phyloP scores from a whole-genome alignment of 1,284 basidiomycete genomes.

The Naganishia albida region DNA sequence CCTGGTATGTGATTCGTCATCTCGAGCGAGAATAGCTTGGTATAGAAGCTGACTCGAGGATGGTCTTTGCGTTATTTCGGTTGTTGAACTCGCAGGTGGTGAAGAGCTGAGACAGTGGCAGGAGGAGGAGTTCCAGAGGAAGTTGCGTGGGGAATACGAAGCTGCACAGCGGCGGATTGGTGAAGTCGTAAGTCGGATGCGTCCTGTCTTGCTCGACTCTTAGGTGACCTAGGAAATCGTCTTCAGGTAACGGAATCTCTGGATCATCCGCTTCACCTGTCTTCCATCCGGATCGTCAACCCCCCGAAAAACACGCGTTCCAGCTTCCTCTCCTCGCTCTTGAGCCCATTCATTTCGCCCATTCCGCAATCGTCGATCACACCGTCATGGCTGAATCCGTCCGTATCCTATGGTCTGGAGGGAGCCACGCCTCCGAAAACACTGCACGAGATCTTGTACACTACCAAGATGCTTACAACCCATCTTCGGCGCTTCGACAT shows the following conservation, averaged over 20 bases:
- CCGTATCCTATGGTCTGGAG: slow-evolving; percentile 43
- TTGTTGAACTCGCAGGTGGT: slow-evolving; percentile 32
- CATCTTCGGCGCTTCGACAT: slow-evolving; percentile 71
- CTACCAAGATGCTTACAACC: slow-evolving; percentile 66
- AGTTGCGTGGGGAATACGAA: slow-evolving; percentile 74
- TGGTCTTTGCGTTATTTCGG: slow-evolving; percentile 12
- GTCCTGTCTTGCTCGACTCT: not conserved
- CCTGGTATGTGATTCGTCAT: slow-evolving; percentile 29
- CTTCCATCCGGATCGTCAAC: slow-evolving; percentile 77
- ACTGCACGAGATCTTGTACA: slow-evolving; percentile 67
- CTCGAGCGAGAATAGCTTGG: not conserved
- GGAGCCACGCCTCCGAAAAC: slow-evolving; percentile 51
- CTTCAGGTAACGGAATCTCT: slow-evolving; percentile 67
- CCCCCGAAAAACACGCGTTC: slow-evolving; percentile 67
- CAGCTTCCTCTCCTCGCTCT: slow-evolving; percentile 75
- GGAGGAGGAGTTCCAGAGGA: slow-evolving; percentile 65
- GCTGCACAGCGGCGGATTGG: slow-evolving; percentile 66
- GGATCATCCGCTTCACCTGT: slow-evolving; percentile 63
- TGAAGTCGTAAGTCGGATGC: slow-evolving; percentile 63
- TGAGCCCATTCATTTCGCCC: slow-evolving; percentile 64
- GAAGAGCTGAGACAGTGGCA: slow-evolving; percentile 68
- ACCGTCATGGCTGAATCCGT: slow-evolving; percentile 44
- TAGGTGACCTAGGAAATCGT: not conserved
- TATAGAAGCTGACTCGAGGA: slow-evolving; percentile 16
- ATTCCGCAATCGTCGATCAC: slow-evolving; percentile 41